A percentile compares a stretch with the other conserved stretches of the same genome.
Evolutionary conservation across 192 early-diverging fungal species (phyloP).

Genomic region (Mortierella antarctica): DNA sequence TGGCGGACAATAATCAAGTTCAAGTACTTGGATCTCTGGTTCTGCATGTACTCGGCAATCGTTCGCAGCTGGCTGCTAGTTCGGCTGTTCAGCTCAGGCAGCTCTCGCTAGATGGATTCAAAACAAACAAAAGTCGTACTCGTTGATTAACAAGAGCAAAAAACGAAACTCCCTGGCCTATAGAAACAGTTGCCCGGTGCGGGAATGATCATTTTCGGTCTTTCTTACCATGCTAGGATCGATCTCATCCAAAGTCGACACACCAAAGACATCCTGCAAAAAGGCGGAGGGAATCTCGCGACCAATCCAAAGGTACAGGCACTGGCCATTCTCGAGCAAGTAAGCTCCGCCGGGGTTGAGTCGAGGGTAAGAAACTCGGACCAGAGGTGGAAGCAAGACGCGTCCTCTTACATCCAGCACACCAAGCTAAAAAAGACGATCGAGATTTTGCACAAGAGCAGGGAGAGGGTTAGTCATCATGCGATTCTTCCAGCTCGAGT

Average conservation of each 20-base stretch:
- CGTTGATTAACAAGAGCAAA: constrained; percentile 6
- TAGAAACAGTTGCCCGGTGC: neutral
- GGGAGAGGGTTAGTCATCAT: neutral
- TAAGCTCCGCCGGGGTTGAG: constrained; percentile 84
- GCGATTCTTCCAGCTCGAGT: neutral
- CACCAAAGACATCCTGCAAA: constrained; percentile 86
- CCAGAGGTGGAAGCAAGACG: constrained; percentile 72
- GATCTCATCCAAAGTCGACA: constrained; percentile 74
- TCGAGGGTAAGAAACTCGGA: constrained; percentile 82
- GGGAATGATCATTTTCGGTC: neutral
- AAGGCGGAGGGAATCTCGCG: constrained; percentile 69
- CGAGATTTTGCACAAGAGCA: neutral
- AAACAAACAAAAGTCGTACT: constrained; percentile 49
- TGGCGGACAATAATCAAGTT: constrained; percentile 84
- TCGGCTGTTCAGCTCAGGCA: constrained; percentile 78
- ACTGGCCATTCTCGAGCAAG: constrained; percentile 85
- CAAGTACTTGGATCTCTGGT: constrained; percentile 72
- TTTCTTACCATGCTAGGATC: constrained; percentile 70
- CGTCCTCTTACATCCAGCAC: constrained; percentile 53
- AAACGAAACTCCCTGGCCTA: neutral
- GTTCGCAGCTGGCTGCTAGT: constrained; percentile 65
- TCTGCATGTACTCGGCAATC: constrained; percentile 73
- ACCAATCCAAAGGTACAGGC: constrained; percentile 90
- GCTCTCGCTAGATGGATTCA: constrained; percentile 49
- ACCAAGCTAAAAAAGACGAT: constrained; percentile 37